Evolutionary conservation across 441 rosid species (phyloP), one percentile per base, ranked within the genome.

Genomic region (Corymbia citriodora): DNA sequence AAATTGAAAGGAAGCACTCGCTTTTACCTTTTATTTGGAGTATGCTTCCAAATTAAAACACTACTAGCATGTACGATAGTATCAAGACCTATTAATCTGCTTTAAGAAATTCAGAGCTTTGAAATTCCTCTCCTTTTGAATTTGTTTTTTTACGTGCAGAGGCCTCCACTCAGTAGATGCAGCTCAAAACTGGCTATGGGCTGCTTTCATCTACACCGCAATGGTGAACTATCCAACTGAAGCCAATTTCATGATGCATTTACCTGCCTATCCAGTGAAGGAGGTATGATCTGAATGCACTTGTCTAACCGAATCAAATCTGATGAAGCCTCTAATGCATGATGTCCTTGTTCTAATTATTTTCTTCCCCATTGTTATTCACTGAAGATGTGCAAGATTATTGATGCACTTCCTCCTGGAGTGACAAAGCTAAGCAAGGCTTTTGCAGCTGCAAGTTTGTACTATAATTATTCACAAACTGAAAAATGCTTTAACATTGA

Each of bases 221-320:
- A 96, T 96, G 97, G 95, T 95, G 94, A 96, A 96, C 92, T 96
- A 96, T 59, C 96, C 98, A 45, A 96, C 95, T 9, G 92, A 95
- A 88, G 97, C 97, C 89, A 94, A 94, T 90, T 96, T 96, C 94
- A 89, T 96, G 96, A 96, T 89, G 93, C 97, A 95, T 48, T 92
- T 96, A 33, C 98, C 97, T 89, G 98, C 95, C 57, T 95, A 95
- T 91, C 98, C 97, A 9, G 98, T 96, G 83, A 92, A 93, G 89
- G 91, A 96, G 95, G 98, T 94, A 88, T 59, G 89, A 88, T 72
- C 88, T 36, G 31, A 23, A 23, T 45, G 85, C 52, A 23, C 85
- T 79, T 79, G n/a, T 79, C 53, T 79, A 79, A 27, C 68, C 68
- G 17, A 59, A 52, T 54, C 70, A 87, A 87, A 87, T 29, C 31